Percentiles rank a stretch among this genome's conserved stretches.
These are phyloP conservation scores for Populus deltoides DNA, from an alignment of 345 rosid genomes.

Conservation along the genomic window DNA sequence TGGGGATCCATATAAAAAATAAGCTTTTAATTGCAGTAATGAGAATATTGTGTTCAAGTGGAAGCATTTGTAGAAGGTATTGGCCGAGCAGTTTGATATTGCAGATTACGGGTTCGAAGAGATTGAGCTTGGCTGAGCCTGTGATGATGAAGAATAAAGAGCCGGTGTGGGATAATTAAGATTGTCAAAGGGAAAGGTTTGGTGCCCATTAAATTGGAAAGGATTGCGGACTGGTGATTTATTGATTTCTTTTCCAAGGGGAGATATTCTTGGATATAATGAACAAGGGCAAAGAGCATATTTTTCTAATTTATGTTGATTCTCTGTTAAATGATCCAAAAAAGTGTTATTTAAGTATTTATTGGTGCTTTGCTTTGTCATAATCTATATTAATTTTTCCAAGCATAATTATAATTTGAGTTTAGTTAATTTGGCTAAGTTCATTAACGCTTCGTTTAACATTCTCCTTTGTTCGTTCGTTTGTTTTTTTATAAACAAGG, in stretches of 20 bases:
- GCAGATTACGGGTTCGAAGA: constrained; percentile 66
- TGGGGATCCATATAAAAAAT: constrained; percentile 53
- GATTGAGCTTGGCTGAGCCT: constrained; percentile 32
- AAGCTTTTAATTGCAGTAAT: constrained; percentile 67
- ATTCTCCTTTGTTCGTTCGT: too few species aligned
- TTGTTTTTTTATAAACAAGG: too few species aligned
- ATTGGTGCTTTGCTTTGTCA: too few species aligned
- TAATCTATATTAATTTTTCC: too few species aligned
- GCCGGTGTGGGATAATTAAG: constrained; percentile 59
- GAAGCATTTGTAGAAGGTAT: constrained; percentile 73
- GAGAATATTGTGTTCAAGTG: constrained; percentile 67
- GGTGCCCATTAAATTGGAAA: constrained; percentile 43
- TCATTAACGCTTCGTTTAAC: too few species aligned
- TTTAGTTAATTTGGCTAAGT: too few species aligned
- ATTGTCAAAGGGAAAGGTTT: constrained; percentile 61
- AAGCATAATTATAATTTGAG: too few species aligned
- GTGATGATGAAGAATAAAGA: constrained; percentile 70
- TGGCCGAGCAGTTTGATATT: constrained; percentile 79
- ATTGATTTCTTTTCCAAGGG: constrained; percentile 34
- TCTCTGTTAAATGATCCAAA: too few species aligned
- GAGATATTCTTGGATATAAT: constrained; percentile 30
- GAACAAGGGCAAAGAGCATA: constrained; percentile 78
- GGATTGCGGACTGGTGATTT: constrained; percentile 65
- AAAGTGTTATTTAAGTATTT: too few species aligned
- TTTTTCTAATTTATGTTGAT: too few species aligned